phyloP scores from a whole-genome alignment of 441 rosid genomes.

The Populus tomentosa region DNA sequence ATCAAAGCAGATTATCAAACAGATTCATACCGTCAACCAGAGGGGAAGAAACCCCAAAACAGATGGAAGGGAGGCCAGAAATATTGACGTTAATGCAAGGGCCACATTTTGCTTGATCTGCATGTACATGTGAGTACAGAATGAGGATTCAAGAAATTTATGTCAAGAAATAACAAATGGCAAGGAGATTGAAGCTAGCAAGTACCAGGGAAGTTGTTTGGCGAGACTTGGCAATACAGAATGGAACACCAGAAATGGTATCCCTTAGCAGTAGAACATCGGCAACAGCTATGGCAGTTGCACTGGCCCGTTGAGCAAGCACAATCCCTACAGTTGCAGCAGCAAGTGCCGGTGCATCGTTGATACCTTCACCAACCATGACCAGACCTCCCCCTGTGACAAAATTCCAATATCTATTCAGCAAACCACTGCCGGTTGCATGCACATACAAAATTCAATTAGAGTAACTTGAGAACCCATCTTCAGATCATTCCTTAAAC shows the following conservation, averaged over 20 bases:
- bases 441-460: neutral
- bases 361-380: constrained; percentile 97
- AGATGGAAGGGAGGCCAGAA: constrained; percentile 78
- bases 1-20: neutral
- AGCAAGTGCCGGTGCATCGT: constrained; percentile 95
- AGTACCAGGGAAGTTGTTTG: constrained; percentile 78
- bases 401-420: constrained; percentile 17
- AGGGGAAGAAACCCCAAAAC: constrained; percentile 80
- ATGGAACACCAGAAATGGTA: constrained; percentile 75
- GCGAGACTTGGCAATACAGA: constrained; percentile 77
- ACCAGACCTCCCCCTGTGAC: constrained; percentile 81
- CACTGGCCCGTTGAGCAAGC: constrained; percentile 97
- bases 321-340: constrained; percentile 95
- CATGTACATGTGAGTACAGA: constrained; percentile 1
- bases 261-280: constrained; percentile 71
- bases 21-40: constrained; percentile 71
- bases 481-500: neutral
- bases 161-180: neutral
- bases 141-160: constrained; percentile 15
- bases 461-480: neutral
- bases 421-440: neutral
- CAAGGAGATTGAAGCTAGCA: neutral
- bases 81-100: constrained; percentile 63
- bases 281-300: constrained; percentile 84
- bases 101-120: constrained; percentile 93